Conservation (phyloP, 2,329 filamentous ascomycete species). For the Nectriaceae sp. region DNA sequence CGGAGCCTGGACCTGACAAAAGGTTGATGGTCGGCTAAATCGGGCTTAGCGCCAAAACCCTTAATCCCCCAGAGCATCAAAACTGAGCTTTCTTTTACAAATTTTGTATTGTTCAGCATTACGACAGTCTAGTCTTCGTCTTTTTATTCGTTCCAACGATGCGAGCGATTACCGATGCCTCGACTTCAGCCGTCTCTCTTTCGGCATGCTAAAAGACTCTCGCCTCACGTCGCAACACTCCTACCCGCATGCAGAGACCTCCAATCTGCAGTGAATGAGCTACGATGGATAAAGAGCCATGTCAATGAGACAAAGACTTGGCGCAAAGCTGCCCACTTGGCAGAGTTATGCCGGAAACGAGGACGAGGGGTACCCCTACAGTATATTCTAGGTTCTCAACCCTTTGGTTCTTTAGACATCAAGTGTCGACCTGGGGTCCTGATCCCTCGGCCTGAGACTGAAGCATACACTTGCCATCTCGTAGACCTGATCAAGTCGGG, state of each 20-base stretch:
- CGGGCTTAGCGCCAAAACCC: not conserved
- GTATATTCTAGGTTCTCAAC: conserved; percentile 86
- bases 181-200: conserved; percentile 62
- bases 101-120: no score
- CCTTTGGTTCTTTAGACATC: conserved; percentile 83
- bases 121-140: no score
- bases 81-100: no score
- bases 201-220: conserved; percentile 53
- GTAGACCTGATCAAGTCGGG: conserved; percentile 44
- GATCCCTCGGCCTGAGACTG: conserved; percentile 81
- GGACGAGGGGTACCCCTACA: conserved; percentile 75
- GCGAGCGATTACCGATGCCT: conserved; percentile 51
- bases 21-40: conserved; percentile 35
- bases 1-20: conserved; percentile 14
- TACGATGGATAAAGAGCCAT: conserved; percentile 72
- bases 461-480: conserved; percentile 64
- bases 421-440: conserved; percentile 75
- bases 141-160: conserved; percentile 16
- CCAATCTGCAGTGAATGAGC: conserved; percentile 64
- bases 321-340: conserved; percentile 27
- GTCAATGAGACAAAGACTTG: conserved; percentile 36
- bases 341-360: conserved; percentile 49
- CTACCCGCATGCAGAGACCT: conserved; percentile 66
- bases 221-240: conserved; percentile 59
- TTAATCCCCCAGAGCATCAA: not conserved